These are phyloP conservation scores for Saposhnikovia divaricata DNA, from an alignment of 129 eudicot genomes.

Conservation along the genomic window DNA sequence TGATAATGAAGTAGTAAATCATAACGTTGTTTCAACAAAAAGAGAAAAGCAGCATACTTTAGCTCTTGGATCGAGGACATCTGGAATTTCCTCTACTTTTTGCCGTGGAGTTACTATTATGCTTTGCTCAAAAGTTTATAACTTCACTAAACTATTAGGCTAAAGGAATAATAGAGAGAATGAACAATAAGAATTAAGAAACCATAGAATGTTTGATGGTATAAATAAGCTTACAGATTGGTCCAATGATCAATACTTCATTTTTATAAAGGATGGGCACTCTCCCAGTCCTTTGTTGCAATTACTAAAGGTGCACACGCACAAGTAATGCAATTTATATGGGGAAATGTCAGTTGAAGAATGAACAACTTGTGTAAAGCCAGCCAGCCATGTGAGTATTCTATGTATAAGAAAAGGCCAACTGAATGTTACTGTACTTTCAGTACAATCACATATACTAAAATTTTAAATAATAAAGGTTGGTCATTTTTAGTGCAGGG, in stretches of 20 bases:
- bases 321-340: background rate
- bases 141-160: background rate
- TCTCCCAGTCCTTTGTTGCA: background rate
- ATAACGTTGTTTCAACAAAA: constrained; percentile 35
- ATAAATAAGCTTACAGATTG: background rate
- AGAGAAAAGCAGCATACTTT: constrained; percentile 40
- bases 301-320: background rate
- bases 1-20: constrained; percentile 32
- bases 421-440: background rate
- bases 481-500: background rate
- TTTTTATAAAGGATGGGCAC: background rate
- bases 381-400: background rate
- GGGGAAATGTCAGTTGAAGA: background rate
- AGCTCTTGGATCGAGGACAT: constrained; percentile 38
- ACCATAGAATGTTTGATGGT: background rate
- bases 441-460: background rate
- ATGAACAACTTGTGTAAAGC: background rate
- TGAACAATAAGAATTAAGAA: background rate
- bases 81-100: constrained; percentile 18
- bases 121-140: constrained; percentile 7
- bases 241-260: background rate
- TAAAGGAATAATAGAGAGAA: constrained; percentile 14
- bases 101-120: constrained; percentile 4
- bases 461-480: background rate
- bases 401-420: background rate